A percentile compares a stretch with the other conserved stretches of the same genome.
These are phyloP conservation scores for Pouteria glomerata DNA, from an alignment of 148 eudicot species.

Conservation along the genomic window DNA sequence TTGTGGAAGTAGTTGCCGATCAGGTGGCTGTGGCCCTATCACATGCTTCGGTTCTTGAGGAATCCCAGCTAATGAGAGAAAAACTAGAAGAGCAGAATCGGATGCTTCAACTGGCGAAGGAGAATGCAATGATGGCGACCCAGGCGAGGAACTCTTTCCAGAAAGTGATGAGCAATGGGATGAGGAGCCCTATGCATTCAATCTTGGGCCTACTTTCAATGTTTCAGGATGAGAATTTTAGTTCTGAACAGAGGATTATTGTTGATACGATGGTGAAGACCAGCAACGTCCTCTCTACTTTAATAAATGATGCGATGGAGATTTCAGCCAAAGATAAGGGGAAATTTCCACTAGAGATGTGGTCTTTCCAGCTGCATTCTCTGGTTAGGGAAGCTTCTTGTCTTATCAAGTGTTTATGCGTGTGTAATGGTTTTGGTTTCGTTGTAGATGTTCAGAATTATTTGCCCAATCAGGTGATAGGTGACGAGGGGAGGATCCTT, in stretches of 20 bases:
- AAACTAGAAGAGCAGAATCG: constrained; percentile 66
- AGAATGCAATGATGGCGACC: constrained; percentile 77
- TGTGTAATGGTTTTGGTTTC: constrained; percentile 42
- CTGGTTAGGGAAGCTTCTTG: constrained; percentile 70
- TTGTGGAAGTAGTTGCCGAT: constrained; percentile 69
- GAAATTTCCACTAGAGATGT: constrained; percentile 54
- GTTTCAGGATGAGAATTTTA: constrained; percentile 49
- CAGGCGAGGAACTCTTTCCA: constrained; percentile 75
- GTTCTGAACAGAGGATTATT: constrained; percentile 43
- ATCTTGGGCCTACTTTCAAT: constrained; percentile 72
- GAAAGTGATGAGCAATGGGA: constrained; percentile 74
- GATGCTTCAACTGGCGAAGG: constrained; percentile 58
- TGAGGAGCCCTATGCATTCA: constrained; percentile 90
- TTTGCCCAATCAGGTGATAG: constrained; percentile 61
- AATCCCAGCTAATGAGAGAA: constrained; percentile 72
- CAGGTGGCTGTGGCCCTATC: constrained; percentile 95
- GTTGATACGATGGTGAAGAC: constrained; percentile 70
- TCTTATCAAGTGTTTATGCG: constrained; percentile 68
- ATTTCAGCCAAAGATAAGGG: constrained; percentile 65
- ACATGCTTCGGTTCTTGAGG: constrained; percentile 85
- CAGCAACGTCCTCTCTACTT: constrained; percentile 56
- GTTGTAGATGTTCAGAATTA: constrained; percentile 50
- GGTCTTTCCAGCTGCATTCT: constrained; percentile 47
- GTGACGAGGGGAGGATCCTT: constrained; percentile 75
- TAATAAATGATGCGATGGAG: constrained; percentile 73